Base-by-base conservation (phyloP, 106 monocot genomes). In the Acorus gramineus region DNA sequence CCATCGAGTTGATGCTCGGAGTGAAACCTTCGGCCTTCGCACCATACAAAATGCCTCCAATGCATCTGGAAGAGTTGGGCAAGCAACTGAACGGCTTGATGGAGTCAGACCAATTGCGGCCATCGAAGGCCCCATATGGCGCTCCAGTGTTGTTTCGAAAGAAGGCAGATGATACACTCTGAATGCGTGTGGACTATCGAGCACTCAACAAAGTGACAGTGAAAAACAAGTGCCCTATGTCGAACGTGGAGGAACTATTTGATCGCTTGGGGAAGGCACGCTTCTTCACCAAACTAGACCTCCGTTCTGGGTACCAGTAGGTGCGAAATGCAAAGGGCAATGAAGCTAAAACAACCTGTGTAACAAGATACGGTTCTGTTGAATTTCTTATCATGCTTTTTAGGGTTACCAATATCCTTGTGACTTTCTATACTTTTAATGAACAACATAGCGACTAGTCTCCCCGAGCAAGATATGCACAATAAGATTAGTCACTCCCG, bases 351-450 rank as follows among this genome's bases (percentile, higher is more conserved):
- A 66, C 49, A 0, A 2, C 14, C 0, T 66, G 4, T 51, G 50
- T 51, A 44, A 66, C 66, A 43, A 4, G 50, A 12, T 44, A 66
- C 43, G 66, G 53, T 4, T 11, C 8, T 44, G 54, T 12, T 66
- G 54, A 66, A 13, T 66, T 66, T 43, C 50, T 51, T 6, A 42
- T 66, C 14, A 66, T 66, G 53, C 28, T 45, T 3, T 54, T 66
- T 55, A 28, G 53, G 14, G 5, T 66, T 8, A 51, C 53, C 8
- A 55, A 66, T 49, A 3, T 45, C 5, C 54, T 10, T 2, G 54
- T 53, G 2, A 66, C 66, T 2, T 66, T 66, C 55, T 51, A 7
- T 13, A 63, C 62, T 47, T 47, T 13, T 63, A 10, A 63, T 47
- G 62, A 63, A 63, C n/a, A 45, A 63, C 8, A 47, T 48, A 28